Base-by-base conservation (phyloP, 306 rosid species). In the Rosa persica region DNA sequence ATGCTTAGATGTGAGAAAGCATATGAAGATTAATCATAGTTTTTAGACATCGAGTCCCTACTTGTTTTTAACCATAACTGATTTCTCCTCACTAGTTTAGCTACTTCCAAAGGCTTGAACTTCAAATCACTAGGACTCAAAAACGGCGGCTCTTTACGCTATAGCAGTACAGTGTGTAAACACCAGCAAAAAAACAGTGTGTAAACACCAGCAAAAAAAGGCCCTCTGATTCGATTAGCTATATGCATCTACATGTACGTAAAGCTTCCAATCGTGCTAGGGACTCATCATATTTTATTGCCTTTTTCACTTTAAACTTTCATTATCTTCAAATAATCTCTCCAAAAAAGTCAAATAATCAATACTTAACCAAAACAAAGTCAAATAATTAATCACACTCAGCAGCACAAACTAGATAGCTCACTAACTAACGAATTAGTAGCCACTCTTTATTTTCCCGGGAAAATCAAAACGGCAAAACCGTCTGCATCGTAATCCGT, bases 391-490 rank as follows among this genome's bases (percentile, higher is more conserved):
- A 30, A 30, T 62, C 6, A 30, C 19, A 62, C 67, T 61, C 19
- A 27, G 67, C 39, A 62, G 67, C 67, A 61, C 7, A 12, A 8
- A 12, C 65, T 61, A 61, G 19, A 60, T 5, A 60, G 2, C 34
- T 12, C 20, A 9, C 34, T 27, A 25, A 57, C 61, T 19, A 57
- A 61, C 67, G 12, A 27, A 61, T 55, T 55, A 5, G 62, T n/a
- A 30, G 27, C 62, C 65, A 4, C 16, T 58, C 34, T 57, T 58
- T 0, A 61, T 27, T 27, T 64, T 38, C 73, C 77, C 77, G 77
- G 84, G 82, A 77, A 76, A 84, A 40, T 17, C 17, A 49, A 40
- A 70, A 43, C 70, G 17, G 16, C 77, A 70, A 40, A 77, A 43
- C 57, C 23, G 58, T 72, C 69, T 1, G 47, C 52, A 13, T 70